A percentile compares a stretch with the other conserved stretches of the same genome.
Conservation (phyloP, 1,284 basidiomycete species). For the Apiotrichum mycotoxinovorans region DNA sequence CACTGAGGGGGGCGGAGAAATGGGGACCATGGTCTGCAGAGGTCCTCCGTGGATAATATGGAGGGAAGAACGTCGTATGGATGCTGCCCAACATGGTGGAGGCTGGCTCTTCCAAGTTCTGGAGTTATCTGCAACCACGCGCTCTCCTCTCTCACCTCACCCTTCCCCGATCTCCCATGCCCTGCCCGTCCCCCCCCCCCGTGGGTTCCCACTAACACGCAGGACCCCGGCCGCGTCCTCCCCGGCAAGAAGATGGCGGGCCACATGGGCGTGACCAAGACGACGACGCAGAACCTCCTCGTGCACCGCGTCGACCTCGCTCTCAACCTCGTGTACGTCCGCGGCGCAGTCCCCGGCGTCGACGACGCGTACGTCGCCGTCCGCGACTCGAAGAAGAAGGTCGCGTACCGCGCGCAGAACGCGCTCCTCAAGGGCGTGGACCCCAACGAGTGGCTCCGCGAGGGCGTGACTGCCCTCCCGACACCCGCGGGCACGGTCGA, state of each 20-base stretch:
- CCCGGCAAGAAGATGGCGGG: conserved; percentile 99
- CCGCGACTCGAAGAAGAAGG: conserved; percentile 80
- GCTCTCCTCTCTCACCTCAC: background rate
- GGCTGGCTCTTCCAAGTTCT: too few relatives aligned
- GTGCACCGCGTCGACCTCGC: conserved; percentile 83
- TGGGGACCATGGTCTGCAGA: background rate
- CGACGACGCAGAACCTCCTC: conserved; percentile 82
- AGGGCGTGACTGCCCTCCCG: conserved; percentile 76
- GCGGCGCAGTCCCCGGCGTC: conserved; percentile 57
- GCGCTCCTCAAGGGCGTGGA: conserved; percentile 60
- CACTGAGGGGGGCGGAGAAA: background rate
- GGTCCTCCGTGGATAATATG: too few relatives aligned
- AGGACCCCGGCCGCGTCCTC: conserved; percentile 92
- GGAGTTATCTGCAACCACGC: too few relatives aligned
- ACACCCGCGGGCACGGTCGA: conserved; percentile 86
- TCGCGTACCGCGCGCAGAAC: conserved; percentile 60
- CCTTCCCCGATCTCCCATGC: background rate
- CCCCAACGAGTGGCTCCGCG: conserved; percentile 75
- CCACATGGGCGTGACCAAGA: conserved; percentile 77
- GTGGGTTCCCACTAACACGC: conserved; percentile 1
- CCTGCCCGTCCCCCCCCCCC: too few relatives aligned
- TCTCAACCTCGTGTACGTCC: conserved; percentile 83
- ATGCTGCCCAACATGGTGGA: too few relatives aligned
- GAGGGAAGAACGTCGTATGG: too few relatives aligned
- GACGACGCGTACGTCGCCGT: conserved; percentile 61